Base-by-base conservation (phyloP, 2,329 filamentous ascomycete genomes). In the Metarhizium album region DNA sequence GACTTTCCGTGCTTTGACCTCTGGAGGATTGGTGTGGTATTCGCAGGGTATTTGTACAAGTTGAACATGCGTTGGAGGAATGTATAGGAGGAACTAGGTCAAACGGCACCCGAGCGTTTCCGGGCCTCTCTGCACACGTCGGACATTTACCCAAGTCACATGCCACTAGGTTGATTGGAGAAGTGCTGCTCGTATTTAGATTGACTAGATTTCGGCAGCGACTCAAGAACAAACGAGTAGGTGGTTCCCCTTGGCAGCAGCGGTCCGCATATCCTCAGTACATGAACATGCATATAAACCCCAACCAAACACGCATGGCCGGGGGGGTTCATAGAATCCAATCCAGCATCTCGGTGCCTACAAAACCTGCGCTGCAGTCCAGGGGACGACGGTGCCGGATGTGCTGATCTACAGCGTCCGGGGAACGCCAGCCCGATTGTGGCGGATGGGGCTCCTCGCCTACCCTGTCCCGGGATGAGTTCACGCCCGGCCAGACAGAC, bases 131-230 rank as follows among this genome's bases (percentile, higher is more conserved):
- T n/a, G n/a, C n/a, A n/a, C 3, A 31, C 29, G 29, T 11, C 29
- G 29, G 5, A 31, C 11, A 31, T 5, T 11, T 11, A 31, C 5
- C 29, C 29, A 31, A 31, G 5, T 5, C 29, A 31, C 72, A 76
- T 57, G 74, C 76, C 64, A 62, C 70, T 54, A 76, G 74, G 73
- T 59, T n/a, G n/a, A 40, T 27, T 27, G 3, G 38, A 22, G 35
- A 37, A 1, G 29, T 29, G n/a, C 50, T 54, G 52, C 57, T 56
- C 53, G 57, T 64, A 59, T 65, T 70, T 60, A 59, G 50, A 70
- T 71, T 69, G 71, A 68, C 66, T 71, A 70, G 37, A 45, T 63
- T 70, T 70, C 61, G 67, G 62, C 64, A 64, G 64, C 59, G 57
- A 67, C 64, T 64, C 68, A 38, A 49, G 40, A 49, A 45, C 47